phyloP scores from a whole-genome alignment of 2,329 filamentous ascomycete genomes.

The Didymosphaeria variabile region DNA sequence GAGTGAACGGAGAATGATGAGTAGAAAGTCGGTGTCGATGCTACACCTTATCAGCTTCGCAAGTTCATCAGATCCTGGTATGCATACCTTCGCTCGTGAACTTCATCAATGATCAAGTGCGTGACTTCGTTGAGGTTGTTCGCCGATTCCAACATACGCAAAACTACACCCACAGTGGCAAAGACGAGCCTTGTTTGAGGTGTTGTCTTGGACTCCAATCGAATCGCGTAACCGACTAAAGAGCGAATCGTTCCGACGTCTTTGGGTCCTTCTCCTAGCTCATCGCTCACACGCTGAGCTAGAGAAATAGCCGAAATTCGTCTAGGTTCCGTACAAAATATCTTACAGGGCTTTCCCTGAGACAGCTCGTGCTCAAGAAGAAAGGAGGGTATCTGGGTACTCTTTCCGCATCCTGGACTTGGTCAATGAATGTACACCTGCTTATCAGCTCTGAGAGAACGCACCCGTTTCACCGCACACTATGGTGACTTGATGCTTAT shows the following conservation, averaged over 20 bases:
- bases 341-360: slow-evolving; percentile 82
- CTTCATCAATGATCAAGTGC: slow-evolving; percentile 95
- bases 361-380: slow-evolving; percentile 88
- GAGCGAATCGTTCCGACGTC: slow-evolving; percentile 86
- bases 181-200: slow-evolving; percentile 86
- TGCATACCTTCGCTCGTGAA: slow-evolving; percentile 78
- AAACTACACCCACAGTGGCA: slow-evolving; percentile 90
- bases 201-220: slow-evolving; percentile 86
- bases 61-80: neutral
- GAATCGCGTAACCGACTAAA: slow-evolving; percentile 92
- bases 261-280: slow-evolving; percentile 83
- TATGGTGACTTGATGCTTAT: slow-evolving; percentile 85
- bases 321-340: slow-evolving; percentile 94
- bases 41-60: slow-evolving; percentile 48
- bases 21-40: slow-evolving; percentile 94
- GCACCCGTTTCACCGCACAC: slow-evolving; percentile 85
- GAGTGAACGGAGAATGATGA: slow-evolving; percentile 89
- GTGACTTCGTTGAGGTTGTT: slow-evolving; percentile 89
- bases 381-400: slow-evolving; percentile 95
- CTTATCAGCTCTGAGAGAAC: neutral
- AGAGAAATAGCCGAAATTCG: slow-evolving; percentile 96
- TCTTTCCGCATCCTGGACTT: slow-evolving; percentile 82
- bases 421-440: neutral
- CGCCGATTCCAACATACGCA: slow-evolving; percentile 93
- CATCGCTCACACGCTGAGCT: slow-evolving; percentile 90